A percentile compares a stretch with the other conserved stretches of the same genome.
Evolutionary conservation across 805 yeast species (phyloP).

Genomic region (Priceomyces castillae): DNA sequence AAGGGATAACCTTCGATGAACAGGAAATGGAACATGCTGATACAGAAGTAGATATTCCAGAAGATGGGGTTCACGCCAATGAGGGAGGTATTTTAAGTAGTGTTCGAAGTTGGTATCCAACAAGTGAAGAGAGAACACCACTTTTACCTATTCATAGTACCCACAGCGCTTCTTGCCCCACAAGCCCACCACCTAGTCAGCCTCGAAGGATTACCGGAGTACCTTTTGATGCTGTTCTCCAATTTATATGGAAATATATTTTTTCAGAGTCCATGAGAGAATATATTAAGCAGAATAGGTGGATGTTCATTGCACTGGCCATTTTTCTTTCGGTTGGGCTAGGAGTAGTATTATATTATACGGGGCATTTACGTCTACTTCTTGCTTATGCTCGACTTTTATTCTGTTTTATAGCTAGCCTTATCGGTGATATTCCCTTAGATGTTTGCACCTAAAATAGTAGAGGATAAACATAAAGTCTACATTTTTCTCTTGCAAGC

Average conservation of each 20-base stretch:
- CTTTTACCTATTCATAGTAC: slow-evolving; percentile 19
- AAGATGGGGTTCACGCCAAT: neutral
- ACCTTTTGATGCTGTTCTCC: slow-evolving; percentile 3
- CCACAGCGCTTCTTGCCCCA: slow-evolving; percentile 4
- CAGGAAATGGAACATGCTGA: neutral
- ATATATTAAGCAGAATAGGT: slow-evolving; percentile 7
- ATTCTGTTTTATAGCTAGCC: slow-evolving; percentile 7
- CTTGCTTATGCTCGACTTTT: slow-evolving; percentile 5
- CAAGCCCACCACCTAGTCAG: slow-evolving; percentile 2
- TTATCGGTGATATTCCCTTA: neutral
- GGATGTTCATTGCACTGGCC: slow-evolving; percentile 4
- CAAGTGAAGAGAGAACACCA: slow-evolving; percentile 12
- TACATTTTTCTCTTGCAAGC: neutral
- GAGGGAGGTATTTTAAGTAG: slow-evolving; percentile 1
- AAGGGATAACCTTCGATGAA: neutral
- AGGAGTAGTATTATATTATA: slow-evolving; percentile 11
- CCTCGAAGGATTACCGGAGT: neutral
- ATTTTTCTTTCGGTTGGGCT: slow-evolving; percentile 8
- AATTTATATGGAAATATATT: slow-evolving; percentile 15
- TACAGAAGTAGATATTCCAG: neutral
- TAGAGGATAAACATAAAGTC: neutral
- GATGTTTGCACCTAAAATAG: neutral
- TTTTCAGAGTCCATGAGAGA: slow-evolving; percentile 14
- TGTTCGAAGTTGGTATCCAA: slow-evolving; percentile 3
- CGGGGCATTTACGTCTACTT: slow-evolving; percentile 14